Evolutionary conservation across 225 moss, liverwort and hornwort genomes (phyloP).

Genomic region (Anthoceros angustus): DNA sequence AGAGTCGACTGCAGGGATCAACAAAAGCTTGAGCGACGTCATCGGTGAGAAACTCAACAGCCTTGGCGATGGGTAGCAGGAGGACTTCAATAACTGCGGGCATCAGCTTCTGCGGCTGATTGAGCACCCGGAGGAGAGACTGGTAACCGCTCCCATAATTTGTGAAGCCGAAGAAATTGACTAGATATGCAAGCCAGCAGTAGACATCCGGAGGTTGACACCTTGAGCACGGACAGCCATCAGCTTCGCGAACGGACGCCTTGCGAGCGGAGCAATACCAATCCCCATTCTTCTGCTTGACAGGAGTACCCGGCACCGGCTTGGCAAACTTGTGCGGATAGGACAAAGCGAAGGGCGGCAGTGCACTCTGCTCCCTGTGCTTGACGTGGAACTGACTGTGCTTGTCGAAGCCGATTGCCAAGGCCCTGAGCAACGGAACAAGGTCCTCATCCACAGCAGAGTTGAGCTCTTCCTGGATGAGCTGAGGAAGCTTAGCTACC

Average conservation of each 20-base stretch:
- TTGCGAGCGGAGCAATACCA: background rate
- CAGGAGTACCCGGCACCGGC: background rate
- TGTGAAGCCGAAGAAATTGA: background rate
- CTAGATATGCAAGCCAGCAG: background rate
- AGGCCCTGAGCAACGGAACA: background rate
- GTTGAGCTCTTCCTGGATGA: background rate
- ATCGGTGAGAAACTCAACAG: conserved; percentile 8
- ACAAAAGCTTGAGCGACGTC: conserved; percentile 4
- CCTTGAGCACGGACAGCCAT: background rate
- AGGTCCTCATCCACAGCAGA: background rate
- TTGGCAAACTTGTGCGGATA: background rate
- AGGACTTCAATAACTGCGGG: conserved; percentile 8
- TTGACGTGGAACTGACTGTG: background rate
- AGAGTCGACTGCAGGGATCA: conserved; percentile 7
- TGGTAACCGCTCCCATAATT: conserved; percentile 7
- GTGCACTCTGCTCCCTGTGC: background rate
- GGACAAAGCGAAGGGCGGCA: background rate
- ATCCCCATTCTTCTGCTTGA: background rate
- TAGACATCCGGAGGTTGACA: background rate
- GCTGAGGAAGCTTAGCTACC: background rate
- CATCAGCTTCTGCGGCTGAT: conserved; percentile 8
- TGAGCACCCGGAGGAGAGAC: conserved; percentile 1
- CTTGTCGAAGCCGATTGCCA: conserved; percentile 1
- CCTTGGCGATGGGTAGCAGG: conserved; percentile 4
- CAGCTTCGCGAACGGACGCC: background rate